Evolutionary conservation across 2,329 filamentous ascomycete genomes (phyloP), one percentile per base, ranked within the genome.

Genomic region (Colletotrichum camelliae): DNA sequence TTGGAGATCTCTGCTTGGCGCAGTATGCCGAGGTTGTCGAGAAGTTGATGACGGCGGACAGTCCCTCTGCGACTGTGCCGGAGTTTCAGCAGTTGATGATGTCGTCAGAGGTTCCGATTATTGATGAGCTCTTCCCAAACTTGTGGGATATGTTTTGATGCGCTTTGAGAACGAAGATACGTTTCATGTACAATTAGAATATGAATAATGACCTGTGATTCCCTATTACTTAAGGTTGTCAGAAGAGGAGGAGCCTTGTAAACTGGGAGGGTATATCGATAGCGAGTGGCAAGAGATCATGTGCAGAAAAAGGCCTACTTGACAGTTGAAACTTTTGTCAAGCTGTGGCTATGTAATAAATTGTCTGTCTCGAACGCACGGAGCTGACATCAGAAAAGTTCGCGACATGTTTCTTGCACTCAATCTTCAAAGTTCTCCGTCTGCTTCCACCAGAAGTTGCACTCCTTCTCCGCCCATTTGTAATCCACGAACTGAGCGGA

Each of bases 11-110:
- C 9, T 90, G 88, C 70, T 79, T 91, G 2, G 83, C 84, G 0
- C 87, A 89, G 61, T 87, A 89, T 73, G 81, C 83, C 10, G 88
- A 89, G 15, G 79, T 89, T 16, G 83, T 90, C 0, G 86, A 89
- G 39, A 89, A 86, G 77, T 79, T 88, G n/a, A 72, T 85, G 27
- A 80, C 81, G 4, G 65, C 60, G 21, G 66, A 74, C 12, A 76
- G 71, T 24, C 74, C 74, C 1, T 76, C 74, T 1, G 74, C 74
- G 10, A 74, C 74, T 9, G 74, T 76, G 10, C 74, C 74, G 2
- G 74, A 76, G 29, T 76, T 76, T 13, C 74, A 76, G 12, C 74
- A 76, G 60, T 21, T 76, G 27, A 76, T 76, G 74, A 76, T 75
- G 74, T 75, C 74, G 33, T 70, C 74, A 2, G 71, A 76, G 1